Base-by-base conservation (phyloP, 768 basidiomycete species). In the Hypholoma fasciculare region DNA sequence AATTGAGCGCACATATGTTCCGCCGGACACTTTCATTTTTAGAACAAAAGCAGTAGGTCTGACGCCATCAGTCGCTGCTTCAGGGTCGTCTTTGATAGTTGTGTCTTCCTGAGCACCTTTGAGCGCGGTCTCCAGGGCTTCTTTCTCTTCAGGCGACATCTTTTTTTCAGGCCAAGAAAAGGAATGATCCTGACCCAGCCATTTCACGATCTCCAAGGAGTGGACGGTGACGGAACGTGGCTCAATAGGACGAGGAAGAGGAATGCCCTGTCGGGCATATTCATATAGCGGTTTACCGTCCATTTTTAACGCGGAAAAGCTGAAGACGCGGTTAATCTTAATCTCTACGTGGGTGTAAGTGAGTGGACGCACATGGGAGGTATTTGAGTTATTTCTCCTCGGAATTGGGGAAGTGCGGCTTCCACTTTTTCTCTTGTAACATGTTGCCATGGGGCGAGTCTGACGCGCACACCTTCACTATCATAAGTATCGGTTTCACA, bases 231-330 rank as follows among this genome's bases (percentile, higher is more conserved):
- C 90, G 61, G 84, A 81, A 11, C 97, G 89, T 49, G 88, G 72
- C 65, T 95, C 93, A 59, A 99, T 96, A n/a, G 96, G 91, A 8
- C 95, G 87, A 34, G 97, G 97, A 14, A 99, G 82, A 0, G 96
- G 93, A 43, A 89, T 91, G 7, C 91, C 91, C 67, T 89, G 81
- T 2, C 97, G 86, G 17, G 97, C 97, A 68, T 98, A 99, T 65
- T 98, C 96, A 70, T 98, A 94, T 37, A 98, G 72, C 0, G 94
- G 94, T 71, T 84, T 92, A 1, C 97, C 97, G 63, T 98, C 95
- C 96, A 98, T 98, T 73, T 98, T 98, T 37, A 98, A 79, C 1
- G 97, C 97, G 9, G 97, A 98, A 74, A 96, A 99, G 69, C 96
- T 98, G 68, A 27, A 49, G 42, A 55, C 44, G 52, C 36, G 60